Evolutionary conservation across 352 stramenopile genomes (phyloP).

Genomic region (Sclerospora graminicola): DNA sequence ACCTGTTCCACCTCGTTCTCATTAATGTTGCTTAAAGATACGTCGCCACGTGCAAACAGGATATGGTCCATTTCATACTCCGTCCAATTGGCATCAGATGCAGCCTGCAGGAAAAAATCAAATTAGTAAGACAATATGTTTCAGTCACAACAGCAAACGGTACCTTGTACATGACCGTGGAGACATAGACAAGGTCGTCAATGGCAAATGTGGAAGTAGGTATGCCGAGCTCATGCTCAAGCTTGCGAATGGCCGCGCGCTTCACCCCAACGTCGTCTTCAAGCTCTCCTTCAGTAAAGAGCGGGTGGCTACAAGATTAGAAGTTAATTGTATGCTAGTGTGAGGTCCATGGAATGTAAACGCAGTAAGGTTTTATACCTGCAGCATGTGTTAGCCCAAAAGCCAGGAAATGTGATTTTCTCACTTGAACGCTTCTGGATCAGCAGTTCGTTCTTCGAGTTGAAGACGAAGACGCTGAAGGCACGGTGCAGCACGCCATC

Average conservation of each 20-base stretch:
- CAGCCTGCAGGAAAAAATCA: slow-evolving; percentile 21
- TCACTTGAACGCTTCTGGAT: slow-evolving; percentile 88
- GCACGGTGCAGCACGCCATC: slow-evolving; percentile 72
- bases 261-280: slow-evolving; percentile 80
- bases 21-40: slow-evolving; percentile 84
- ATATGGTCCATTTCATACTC: slow-evolving; percentile 99
- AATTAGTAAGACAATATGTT: slow-evolving; percentile 1
- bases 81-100: slow-evolving; percentile 87
- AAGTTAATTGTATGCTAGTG: neutral
- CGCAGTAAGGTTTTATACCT: slow-evolving; percentile 24
- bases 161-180: slow-evolving; percentile 97
- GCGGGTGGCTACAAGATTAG: slow-evolving; percentile 77
- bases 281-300: slow-evolving; percentile 88
- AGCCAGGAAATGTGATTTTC: slow-evolving; percentile 99
- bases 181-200: slow-evolving; percentile 93
- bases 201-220: slow-evolving; percentile 59
- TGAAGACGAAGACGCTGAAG: slow-evolving; percentile 85
- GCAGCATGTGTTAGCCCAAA: slow-evolving; percentile 99
- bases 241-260: slow-evolving; percentile 93
- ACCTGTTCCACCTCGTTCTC: slow-evolving; percentile 89
- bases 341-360: neutral
- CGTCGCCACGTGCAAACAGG: slow-evolving; percentile 81
- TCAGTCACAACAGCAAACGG: neutral
- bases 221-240: slow-evolving; percentile 98
- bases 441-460: slow-evolving; percentile 74